Evolutionary conservation across 164 flowering plant species (phyloP), one percentile per base, ranked within the genome.

Genomic region (Tetracentron sinense): DNA sequence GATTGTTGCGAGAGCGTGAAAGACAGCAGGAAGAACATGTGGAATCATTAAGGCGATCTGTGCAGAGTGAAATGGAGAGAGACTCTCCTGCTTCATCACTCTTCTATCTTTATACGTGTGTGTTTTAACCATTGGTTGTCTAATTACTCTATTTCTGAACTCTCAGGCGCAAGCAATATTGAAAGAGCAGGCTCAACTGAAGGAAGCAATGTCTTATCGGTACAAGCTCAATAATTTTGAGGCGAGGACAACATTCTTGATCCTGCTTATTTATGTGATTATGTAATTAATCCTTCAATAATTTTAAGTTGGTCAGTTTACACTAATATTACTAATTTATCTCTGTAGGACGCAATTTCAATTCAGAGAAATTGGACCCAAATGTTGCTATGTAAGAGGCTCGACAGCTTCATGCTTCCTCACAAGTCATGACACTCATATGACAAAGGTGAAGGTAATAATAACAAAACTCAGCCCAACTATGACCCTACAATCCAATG

Each of bases 201-300:
- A 80, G 59, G 98, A 93, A 75, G 96, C 90, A 82, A 88, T 90
- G 97, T n/a, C n/a, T n/a, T n/a, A n/a, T n/a, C n/a, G n/a, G n/a
- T n/a, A n/a, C n/a, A n/a, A n/a, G n/a, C n/a, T n/a, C n/a, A n/a
- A n/a, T n/a, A n/a, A n/a, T n/a, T n/a, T n/a, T n/a, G n/a, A n/a
- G n/a, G n/a, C n/a, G n/a, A n/a, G n/a, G n/a, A n/a, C n/a, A n/a
- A n/a, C n/a, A n/a, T n/a, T n/a, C n/a, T n/a, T n/a, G n/a, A 19
- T 29, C 27, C 35, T 15, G 31, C 20, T 20, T 28, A 16, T 4
- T 48, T 16, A 20, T 27, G 51, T 3, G 0, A n/a, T n/a, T n/a
- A n/a, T n/a, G n/a, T n/a, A n/a, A n/a, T n/a, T n/a, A n/a, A n/a
- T 23, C 17, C n/a, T 48, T 49, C 23, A 17, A 14, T 42, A 20